These are phyloP conservation scores for Plasmodium gallinaceum DNA, from an alignment of 169 alveolate genomes.

Conservation along the genomic window DNA sequence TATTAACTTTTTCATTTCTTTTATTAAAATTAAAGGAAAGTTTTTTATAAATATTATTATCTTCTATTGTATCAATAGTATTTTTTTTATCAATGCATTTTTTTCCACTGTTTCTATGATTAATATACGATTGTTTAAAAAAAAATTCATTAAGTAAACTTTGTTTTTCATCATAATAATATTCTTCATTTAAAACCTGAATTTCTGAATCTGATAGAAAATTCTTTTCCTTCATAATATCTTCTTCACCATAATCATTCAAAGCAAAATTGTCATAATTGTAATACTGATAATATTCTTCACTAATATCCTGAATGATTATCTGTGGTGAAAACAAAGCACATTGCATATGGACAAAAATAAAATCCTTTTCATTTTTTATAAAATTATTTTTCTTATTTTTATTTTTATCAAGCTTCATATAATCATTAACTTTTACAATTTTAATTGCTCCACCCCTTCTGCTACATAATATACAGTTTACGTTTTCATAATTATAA, in stretches of 20 bases:
- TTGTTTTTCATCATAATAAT: conserved; percentile 52
- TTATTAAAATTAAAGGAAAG: background rate
- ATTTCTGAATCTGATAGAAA: conserved; percentile 46
- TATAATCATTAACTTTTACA: conserved; percentile 34
- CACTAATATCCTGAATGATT: conserved; percentile 46
- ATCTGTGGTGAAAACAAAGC: conserved; percentile 65
- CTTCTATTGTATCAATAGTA: background rate
- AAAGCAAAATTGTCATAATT: conserved; percentile 56
- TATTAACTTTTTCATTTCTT: background rate
- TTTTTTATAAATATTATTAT: conserved; percentile 4
- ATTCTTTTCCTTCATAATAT: conserved; percentile 16
- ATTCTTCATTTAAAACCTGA: conserved; percentile 18
- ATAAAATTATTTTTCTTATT: conserved; percentile 38
- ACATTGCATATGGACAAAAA: conserved; percentile 73
- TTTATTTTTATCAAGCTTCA: conserved; percentile 37
- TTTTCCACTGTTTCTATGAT: background rate
- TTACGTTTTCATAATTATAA: conserved; percentile 55
- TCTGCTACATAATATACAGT: conserved; percentile 68
- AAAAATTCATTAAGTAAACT: conserved; percentile 21
- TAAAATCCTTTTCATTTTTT: conserved; percentile 52
- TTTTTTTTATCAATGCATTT: conserved; percentile 6
- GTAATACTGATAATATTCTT: conserved; percentile 64
- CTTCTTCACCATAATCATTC: conserved; percentile 12
- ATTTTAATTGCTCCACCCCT: conserved; percentile 72
- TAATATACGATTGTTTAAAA: conserved; percentile 7